Evolutionary conservation across 139 green algal species (phyloP).

Genomic region (Ulvella scutata): DNA sequence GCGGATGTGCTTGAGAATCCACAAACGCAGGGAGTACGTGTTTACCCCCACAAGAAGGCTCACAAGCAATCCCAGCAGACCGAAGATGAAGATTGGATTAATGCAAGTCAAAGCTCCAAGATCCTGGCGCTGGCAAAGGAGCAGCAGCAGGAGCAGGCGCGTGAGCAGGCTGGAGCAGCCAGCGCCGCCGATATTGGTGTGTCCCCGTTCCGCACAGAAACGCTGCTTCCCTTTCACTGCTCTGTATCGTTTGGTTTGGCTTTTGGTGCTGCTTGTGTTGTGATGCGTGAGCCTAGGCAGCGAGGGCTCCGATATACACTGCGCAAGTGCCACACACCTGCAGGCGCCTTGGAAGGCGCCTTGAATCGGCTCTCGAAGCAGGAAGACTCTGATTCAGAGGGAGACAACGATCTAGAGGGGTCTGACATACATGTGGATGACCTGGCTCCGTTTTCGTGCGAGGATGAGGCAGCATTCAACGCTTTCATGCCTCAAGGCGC

Average conservation of each 20-base stretch:
- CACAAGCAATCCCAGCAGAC: background rate
- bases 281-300: too few species aligned
- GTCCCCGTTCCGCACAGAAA: background rate
- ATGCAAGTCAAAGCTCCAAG: background rate
- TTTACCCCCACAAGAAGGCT: background rate
- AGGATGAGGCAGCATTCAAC: slow-evolving; percentile 8
- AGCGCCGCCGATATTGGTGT: background rate
- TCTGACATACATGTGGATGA: background rate
- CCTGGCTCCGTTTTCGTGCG: background rate
- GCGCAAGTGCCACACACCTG: too few species aligned
- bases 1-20: background rate
- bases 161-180: background rate
- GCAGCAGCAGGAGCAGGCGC: background rate
- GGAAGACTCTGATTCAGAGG: slow-evolving; percentile 10
- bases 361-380: background rate
- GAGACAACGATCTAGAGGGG: slow-evolving; percentile 17
- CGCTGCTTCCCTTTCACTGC: background rate
- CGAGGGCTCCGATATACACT: too few species aligned
- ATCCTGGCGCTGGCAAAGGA: background rate
- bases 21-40: background rate
- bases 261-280: too few species aligned
- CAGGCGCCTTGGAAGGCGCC: background rate
- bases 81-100: background rate
- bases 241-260: background rate
- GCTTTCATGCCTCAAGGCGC: slow-evolving; percentile 31